Conservation (phyloP, 345 rosid species). For the Excoecaria agallocha region DNA sequence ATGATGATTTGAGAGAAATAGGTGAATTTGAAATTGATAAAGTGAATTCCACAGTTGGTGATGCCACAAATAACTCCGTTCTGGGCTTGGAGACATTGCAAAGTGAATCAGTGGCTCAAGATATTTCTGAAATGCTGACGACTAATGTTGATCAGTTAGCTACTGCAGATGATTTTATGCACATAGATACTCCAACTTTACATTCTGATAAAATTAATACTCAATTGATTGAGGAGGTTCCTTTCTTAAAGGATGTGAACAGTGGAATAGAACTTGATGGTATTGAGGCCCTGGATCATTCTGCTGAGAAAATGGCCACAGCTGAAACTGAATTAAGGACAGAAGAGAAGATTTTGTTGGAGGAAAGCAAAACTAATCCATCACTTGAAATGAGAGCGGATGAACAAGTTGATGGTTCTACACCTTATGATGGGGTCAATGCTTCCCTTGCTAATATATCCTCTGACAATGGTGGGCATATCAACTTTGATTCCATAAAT, state of each 20-base stretch:
- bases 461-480: conserved; percentile 30
- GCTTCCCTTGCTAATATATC: conserved; percentile 18
- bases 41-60: conserved; percentile 38
- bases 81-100: conserved; percentile 21
- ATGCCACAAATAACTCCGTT: conserved; percentile 35
- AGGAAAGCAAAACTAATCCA: conserved; percentile 41
- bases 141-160: background rate
- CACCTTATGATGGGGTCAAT: conserved; percentile 25
- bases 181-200: background rate
- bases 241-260: background rate
- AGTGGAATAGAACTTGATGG: conserved; percentile 11
- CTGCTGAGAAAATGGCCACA: background rate
- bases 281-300: conserved; percentile 24
- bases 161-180: background rate
- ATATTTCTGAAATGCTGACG: conserved; percentile 5
- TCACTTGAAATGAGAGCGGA: conserved; percentile 31
- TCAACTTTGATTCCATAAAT: conserved; percentile 31
- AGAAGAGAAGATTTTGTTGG: conserved; percentile 32
- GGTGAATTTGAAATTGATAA: conserved; percentile 46
- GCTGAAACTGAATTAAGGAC: conserved; percentile 34
- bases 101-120: conserved; percentile 6
- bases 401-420: conserved; percentile 24
- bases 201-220: conserved; percentile 8
- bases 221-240: conserved; percentile 3
- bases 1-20: conserved; percentile 38